Conservation (phyloP, 2,329 filamentous ascomycete species). For the Dactylellina haptotyla region DNA sequence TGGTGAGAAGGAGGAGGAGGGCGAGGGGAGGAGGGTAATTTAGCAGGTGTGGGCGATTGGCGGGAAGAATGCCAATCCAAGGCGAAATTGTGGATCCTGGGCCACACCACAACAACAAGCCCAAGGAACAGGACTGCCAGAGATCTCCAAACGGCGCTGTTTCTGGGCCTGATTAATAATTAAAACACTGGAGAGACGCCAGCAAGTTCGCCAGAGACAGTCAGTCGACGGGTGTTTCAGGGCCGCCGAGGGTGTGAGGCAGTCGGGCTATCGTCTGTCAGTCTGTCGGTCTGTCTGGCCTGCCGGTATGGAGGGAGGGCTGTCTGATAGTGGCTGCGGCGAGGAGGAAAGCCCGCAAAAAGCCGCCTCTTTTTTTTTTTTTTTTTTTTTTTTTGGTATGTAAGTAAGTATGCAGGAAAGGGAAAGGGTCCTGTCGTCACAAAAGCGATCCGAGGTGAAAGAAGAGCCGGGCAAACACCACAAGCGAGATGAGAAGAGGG, state of each 20-base stretch:
- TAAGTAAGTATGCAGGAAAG: too few species aligned
- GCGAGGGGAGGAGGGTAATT: background rate
- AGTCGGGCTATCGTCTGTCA: too few species aligned
- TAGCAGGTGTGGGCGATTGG: slow-evolving; percentile 15
- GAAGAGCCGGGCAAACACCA: background rate
- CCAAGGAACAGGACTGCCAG: background rate
- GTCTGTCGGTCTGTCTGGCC: too few species aligned
- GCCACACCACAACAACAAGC: slow-evolving; percentile 14
- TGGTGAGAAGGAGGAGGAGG: background rate
- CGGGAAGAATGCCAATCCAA: slow-evolving; percentile 32
- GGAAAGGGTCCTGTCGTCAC: slow-evolving; percentile 9
- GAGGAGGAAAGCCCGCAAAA: slow-evolving; percentile 38
- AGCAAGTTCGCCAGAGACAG: too few species aligned
- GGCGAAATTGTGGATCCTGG: slow-evolving; percentile 30
- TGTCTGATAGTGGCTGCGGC: background rate
- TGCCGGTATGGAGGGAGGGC: too few species aligned
- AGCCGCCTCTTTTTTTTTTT: slow-evolving; percentile 47
- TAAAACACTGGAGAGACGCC: background rate
- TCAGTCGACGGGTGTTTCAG: too few species aligned
- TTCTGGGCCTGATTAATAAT: background rate
- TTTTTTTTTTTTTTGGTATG: too few species aligned
- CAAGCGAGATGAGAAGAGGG: background rate
- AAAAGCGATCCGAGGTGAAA: background rate
- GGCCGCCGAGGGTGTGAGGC: background rate
- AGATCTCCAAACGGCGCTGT: background rate